Evolutionary conservation across 129 eudicot genomes (phyloP), one percentile per base, ranked within the genome.

Genomic region (Flaveria robusta): DNA sequence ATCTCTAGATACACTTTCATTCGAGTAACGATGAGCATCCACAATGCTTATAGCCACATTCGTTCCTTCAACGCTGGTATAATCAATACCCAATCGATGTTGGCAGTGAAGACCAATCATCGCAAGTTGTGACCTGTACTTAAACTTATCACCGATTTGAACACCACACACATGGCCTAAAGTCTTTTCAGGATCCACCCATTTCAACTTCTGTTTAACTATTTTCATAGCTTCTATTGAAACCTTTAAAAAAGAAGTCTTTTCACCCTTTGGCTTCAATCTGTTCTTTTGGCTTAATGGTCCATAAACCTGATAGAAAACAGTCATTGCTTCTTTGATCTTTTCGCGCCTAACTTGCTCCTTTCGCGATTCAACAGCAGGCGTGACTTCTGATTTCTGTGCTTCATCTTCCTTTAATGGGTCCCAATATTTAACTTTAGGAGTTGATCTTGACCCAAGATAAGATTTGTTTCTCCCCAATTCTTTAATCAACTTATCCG

Each of bases 31-130:
- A 3, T 83, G 88, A 0, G 91, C 75, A 27, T 83, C 79, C 9
- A 88, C 94, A 12, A 91, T 70, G 47, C 94, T 88, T 20, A 79
- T 81, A 26, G 94, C 97, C 10, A 72, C 7, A 49, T 71, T 74
- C 71, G 75, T 75, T 37, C 88, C 85, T n/a, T 66, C 60, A 41
- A 62, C 64, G 0, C 65, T 77, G 75, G 79, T 70, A 58, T 62
- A 82, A 79, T 88, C 86, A 27, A 91, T 91, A 1, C 93, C 91
- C 18, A 42, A 46, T 3, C 42, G 50, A n/a, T 58, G 77, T 19
- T 78, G 89, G 22, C 74, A 69, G 55, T 91, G 93, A 22, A 91
- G 79, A 52, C 93, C 93, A 62, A 84, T 11, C 47, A 88, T 39
- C 9, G 60, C 74, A 58, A 88, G 93, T 26, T 88, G 89, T 9